Evolutionary conservation across 2,329 filamentous ascomycete genomes (phyloP).

Genomic region (Calonectria naviculata): DNA sequence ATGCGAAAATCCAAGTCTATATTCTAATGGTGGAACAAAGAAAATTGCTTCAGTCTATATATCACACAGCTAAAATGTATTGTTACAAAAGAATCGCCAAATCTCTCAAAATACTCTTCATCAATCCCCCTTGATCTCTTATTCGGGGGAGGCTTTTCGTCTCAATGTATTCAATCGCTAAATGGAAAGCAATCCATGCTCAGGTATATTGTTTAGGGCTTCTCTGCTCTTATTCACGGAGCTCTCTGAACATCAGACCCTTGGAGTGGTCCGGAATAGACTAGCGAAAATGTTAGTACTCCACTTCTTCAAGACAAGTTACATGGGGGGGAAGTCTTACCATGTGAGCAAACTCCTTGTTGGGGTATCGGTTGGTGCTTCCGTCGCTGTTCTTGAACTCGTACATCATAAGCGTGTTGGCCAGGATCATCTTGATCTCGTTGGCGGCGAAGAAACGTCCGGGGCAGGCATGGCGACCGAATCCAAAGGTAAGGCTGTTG

Average conservation of each 20-base stretch:
- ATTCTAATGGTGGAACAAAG: background rate
- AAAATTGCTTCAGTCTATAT: slow-evolving; percentile 1
- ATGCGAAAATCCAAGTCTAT: background rate
- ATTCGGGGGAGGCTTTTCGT: background rate
- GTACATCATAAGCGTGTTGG: slow-evolving; percentile 53
- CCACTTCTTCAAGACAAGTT: too few relatives aligned
- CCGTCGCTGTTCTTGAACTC: slow-evolving; percentile 36
- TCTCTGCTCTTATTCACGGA: background rate
- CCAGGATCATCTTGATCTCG: slow-evolving; percentile 58
- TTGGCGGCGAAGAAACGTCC: slow-evolving; percentile 58
- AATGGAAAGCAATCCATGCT: background rate
- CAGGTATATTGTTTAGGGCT: background rate
- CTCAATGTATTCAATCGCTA: background rate
- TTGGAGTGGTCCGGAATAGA: slow-evolving; percentile 11
- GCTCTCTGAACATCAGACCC: background rate
- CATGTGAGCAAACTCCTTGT: slow-evolving; percentile 16
- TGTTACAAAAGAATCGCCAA: background rate
- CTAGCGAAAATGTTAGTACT: background rate
- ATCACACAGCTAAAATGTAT: background rate
- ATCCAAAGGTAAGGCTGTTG: slow-evolving; percentile 50
- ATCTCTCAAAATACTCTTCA: background rate
- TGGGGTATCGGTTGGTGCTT: background rate
- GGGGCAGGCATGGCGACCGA: slow-evolving; percentile 53
- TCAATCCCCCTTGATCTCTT: background rate
- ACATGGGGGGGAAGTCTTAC: background rate